These are phyloP conservation scores for Omphalotus guepiniiformis DNA, from an alignment of 768 basidiomycete species.

Conservation along the genomic window DNA sequence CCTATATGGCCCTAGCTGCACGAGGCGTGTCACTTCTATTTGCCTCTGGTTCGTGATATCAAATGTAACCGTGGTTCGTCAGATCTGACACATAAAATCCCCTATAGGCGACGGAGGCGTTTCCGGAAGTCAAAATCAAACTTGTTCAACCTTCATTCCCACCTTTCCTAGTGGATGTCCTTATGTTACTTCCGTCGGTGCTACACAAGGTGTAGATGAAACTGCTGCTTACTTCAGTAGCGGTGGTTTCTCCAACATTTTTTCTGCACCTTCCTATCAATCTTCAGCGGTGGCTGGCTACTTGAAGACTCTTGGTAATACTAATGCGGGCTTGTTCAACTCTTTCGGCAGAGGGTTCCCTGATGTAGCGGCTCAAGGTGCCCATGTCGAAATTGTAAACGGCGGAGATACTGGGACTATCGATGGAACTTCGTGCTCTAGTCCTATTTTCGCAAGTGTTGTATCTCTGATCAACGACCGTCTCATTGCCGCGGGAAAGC, in stretches of 20 bases:
- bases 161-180: conserved; percentile 50
- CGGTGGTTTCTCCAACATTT: conserved; percentile 49
- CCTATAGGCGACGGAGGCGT: conserved; percentile 35
- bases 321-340: conserved; percentile 45
- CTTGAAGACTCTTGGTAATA: conserved; percentile 19
- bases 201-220: conserved; percentile 38
- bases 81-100: no score
- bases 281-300: conserved; percentile 21
- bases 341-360: conserved; percentile 32
- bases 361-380: conserved; percentile 43
- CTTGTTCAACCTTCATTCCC: conserved; percentile 20
- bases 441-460: conserved; percentile 44
- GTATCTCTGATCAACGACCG: conserved; percentile 43
- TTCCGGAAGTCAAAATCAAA: conserved; percentile 5
- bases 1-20: conserved; percentile 34
- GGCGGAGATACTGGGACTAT: conserved; percentile 14
- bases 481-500: conserved; percentile 28
- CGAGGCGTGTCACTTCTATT: conserved; percentile 47
- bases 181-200: conserved; percentile 32
- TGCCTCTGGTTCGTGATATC: conserved; percentile 40
- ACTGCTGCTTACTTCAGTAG: conserved; percentile 41
- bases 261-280: conserved; percentile 26
- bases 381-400: conserved; percentile 15
- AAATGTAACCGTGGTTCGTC: neutral
- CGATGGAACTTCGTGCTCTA: conserved; percentile 43